Evolutionary conservation across 257 asterid genomes (phyloP).

Genomic region (Henckelia pumila): DNA sequence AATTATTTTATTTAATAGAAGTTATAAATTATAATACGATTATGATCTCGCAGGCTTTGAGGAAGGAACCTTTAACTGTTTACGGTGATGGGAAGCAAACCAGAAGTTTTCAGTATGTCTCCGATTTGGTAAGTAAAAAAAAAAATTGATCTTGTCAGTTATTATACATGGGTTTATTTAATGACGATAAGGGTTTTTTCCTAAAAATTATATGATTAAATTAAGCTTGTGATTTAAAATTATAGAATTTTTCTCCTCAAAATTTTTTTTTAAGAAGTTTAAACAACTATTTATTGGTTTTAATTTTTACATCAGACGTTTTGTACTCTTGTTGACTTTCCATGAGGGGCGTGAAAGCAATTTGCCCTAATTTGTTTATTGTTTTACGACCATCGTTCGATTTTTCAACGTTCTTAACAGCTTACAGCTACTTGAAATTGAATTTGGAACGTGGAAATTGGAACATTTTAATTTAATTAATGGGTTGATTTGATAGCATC

Average conservation of each 20-base stretch:
- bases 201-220: too few relatives aligned
- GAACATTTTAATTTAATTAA: neutral
- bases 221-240: too few relatives aligned
- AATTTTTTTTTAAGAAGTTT: too few relatives aligned
- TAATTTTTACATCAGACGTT: too few relatives aligned
- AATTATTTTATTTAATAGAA: too few relatives aligned
- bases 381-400: too few relatives aligned
- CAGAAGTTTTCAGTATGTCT: conserved; percentile 91
- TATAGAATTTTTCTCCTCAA: too few relatives aligned
- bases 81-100: conserved; percentile 99
- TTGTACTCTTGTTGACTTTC: too few relatives aligned
- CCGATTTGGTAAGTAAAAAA: conserved; percentile 67
- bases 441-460: neutral
- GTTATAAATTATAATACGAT: neutral
- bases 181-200: too few relatives aligned
- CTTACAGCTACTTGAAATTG: neutral
- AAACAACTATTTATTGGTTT: too few relatives aligned
- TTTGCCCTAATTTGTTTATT: neutral
- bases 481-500: conserved; percentile 3
- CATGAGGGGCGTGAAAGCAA: too few relatives aligned
- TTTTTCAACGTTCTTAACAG: neutral
- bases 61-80: conserved; percentile 92
- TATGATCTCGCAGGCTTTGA: conserved; percentile 63
- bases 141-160: neutral
- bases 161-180: too few relatives aligned